These are phyloP conservation scores for Bipolaris gigantea DNA, from an alignment of 2,329 filamentous ascomycete genomes.

Conservation along the genomic window DNA sequence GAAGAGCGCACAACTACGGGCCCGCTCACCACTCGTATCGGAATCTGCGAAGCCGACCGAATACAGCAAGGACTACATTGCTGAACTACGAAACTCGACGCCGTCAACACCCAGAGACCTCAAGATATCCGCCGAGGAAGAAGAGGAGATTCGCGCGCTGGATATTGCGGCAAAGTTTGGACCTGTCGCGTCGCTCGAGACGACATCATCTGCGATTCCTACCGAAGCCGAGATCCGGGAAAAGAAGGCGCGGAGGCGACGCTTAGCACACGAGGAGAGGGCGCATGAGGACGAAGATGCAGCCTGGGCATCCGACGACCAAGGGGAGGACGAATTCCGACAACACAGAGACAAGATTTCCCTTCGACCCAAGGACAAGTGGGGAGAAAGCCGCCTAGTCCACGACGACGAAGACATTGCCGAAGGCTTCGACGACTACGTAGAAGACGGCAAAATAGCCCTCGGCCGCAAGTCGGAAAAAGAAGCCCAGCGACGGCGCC, in stretches of 20 bases:
- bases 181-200: slow-evolving; percentile 43
- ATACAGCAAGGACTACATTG: slow-evolving; percentile 85
- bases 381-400: slow-evolving; percentile 70
- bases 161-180: slow-evolving; percentile 62
- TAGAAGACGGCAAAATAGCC: slow-evolving; percentile 79
- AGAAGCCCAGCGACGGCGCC: slow-evolving; percentile 65
- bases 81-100: slow-evolving; percentile 82
- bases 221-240: slow-evolving; percentile 84
- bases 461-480: slow-evolving; percentile 78
- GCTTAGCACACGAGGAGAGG: slow-evolving; percentile 73
- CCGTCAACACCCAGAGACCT: slow-evolving; percentile 76
- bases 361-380: slow-evolving; percentile 61
- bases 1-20: slow-evolving; percentile 65
- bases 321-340: slow-evolving; percentile 45
- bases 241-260: slow-evolving; percentile 85
- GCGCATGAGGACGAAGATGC: slow-evolving; percentile 53
- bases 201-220: slow-evolving; percentile 61
- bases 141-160: slow-evolving; percentile 51
- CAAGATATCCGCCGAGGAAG: slow-evolving; percentile 39
- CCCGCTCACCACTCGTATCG: slow-evolving; percentile 51
- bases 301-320: slow-evolving; percentile 46
- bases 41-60: slow-evolving; percentile 58
- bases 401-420: slow-evolving; percentile 89
- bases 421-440: slow-evolving; percentile 91
- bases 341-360: slow-evolving; percentile 49